These are phyloP conservation scores for Colletotrichum limetticola DNA, from an alignment of 2,329 filamentous ascomycete genomes.

Conservation along the genomic window DNA sequence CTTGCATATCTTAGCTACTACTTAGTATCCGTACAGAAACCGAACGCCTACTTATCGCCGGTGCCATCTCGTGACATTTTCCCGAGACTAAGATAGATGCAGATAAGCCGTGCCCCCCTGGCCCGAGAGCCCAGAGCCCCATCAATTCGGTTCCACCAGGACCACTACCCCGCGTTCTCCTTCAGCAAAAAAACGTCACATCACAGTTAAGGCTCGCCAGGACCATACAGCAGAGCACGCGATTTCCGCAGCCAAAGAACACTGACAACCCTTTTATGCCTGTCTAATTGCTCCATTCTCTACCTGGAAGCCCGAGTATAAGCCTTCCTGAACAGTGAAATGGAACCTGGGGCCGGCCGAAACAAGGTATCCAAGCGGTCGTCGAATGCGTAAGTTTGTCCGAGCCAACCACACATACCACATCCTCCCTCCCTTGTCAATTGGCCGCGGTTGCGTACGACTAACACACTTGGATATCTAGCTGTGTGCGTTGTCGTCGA, in stretches of 20 bases:
- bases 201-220: neutral
- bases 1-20: neutral
- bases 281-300: neutral
- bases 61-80: neutral
- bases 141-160: neutral
- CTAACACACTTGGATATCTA: slow-evolving; percentile 31
- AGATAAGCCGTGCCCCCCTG: neutral
- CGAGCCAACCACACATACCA: no score
- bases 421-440: neutral
- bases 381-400: slow-evolving; percentile 35
- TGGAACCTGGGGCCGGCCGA: slow-evolving; percentile 29
- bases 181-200: neutral
- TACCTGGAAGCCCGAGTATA: no score
- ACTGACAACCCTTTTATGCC: neutral
- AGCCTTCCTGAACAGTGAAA: neutral
- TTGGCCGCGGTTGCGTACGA: neutral
- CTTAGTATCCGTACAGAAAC: neutral
- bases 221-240: neutral
- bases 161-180: neutral
- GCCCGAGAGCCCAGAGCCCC: neutral
- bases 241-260: neutral
- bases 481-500: slow-evolving; percentile 55
- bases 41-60: neutral
- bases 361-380: slow-evolving; percentile 35
- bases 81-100: neutral